phyloP scores from a whole-genome alignment of 2,329 filamentous ascomycete species.

The Emmonsia crescens region DNA sequence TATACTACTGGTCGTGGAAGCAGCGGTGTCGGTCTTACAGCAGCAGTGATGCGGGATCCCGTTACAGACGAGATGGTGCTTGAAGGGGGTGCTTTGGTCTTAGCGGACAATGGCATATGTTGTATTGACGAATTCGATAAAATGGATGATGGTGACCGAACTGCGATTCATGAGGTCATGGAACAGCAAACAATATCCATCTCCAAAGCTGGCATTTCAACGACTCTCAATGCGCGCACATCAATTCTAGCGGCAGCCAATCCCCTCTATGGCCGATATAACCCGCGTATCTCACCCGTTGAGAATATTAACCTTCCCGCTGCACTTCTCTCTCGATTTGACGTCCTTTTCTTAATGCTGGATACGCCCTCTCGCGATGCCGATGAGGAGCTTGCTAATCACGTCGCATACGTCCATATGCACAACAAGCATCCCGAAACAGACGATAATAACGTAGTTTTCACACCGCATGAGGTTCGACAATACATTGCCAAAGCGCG shows the following conservation, averaged over 20 bases:
- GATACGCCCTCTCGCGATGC: constrained; percentile 83
- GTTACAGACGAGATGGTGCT: constrained; percentile 70
- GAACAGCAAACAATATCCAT: constrained; percentile 79
- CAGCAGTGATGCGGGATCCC: constrained; percentile 69
- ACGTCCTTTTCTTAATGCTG: constrained; percentile 90
- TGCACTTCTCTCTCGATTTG: constrained; percentile 90
- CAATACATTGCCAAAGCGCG: constrained; percentile 92
- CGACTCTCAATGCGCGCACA: constrained; percentile 88
- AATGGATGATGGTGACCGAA: constrained; percentile 69
- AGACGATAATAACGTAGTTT: constrained; percentile 58
- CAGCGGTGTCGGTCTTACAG: constrained; percentile 70
- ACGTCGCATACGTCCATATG: constrained; percentile 96
- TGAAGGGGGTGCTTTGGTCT: constrained; percentile 66
- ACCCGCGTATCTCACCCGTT: constrained; percentile 90
- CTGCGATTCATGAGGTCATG: constrained; percentile 80
- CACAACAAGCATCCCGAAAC: constrained; percentile 83
- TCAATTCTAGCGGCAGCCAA: constrained; percentile 95
- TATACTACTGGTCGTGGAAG: constrained; percentile 75
- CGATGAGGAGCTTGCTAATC: constrained; percentile 86
- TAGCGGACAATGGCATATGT: constrained; percentile 73
- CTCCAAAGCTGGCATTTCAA: constrained; percentile 88
- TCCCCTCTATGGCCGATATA: constrained; percentile 94
- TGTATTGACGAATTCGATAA: constrained; percentile 82
- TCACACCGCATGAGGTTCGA: constrained; percentile 84
- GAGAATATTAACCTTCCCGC: constrained; percentile 99